phyloP scores from a whole-genome alignment of 352 stramenopile genomes.

The Pythium aquatile region DNA sequence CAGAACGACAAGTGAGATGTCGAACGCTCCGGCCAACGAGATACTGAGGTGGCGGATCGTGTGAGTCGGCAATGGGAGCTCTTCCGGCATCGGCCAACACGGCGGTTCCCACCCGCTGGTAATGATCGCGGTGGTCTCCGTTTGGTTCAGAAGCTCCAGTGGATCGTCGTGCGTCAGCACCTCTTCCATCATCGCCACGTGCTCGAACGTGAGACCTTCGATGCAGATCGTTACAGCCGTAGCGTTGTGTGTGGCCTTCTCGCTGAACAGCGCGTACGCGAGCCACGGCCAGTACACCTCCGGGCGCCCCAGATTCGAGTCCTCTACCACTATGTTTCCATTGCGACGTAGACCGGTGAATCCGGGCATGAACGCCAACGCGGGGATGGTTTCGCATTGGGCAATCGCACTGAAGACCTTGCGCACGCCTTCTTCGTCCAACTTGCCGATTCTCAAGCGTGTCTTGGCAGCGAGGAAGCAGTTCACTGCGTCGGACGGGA shows the following conservation, averaged over 20 bases:
- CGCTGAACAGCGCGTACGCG: conserved; percentile 19
- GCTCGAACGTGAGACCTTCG: neutral
- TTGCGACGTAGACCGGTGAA: too few species aligned
- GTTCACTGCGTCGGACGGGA: neutral
- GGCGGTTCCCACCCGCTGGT: too few species aligned
- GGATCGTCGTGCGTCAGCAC: conserved; percentile 9
- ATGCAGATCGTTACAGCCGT: conserved; percentile 1
- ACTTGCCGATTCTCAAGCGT: neutral
- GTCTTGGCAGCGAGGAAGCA: neutral
- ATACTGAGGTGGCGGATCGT: conserved; percentile 4
- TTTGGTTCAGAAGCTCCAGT: neutral
- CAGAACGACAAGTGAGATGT: neutral
- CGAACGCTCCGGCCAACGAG: neutral
- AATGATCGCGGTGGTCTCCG: neutral
- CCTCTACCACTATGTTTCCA: too few species aligned
- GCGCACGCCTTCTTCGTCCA: neutral
- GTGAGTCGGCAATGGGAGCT: neutral
- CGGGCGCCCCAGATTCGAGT: neutral
- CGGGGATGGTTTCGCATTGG: neutral
- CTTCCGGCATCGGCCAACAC: neutral
- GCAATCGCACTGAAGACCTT: neutral
- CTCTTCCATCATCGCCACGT: conserved; percentile 8
- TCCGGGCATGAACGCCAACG: conserved; percentile 8
- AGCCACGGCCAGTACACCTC: conserved; percentile 23
- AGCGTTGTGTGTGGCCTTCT: conserved; percentile 6